phyloP scores from a whole-genome alignment of 2,329 filamentous ascomycete genomes.

The Calonectria pseudoreteaudii region DNA sequence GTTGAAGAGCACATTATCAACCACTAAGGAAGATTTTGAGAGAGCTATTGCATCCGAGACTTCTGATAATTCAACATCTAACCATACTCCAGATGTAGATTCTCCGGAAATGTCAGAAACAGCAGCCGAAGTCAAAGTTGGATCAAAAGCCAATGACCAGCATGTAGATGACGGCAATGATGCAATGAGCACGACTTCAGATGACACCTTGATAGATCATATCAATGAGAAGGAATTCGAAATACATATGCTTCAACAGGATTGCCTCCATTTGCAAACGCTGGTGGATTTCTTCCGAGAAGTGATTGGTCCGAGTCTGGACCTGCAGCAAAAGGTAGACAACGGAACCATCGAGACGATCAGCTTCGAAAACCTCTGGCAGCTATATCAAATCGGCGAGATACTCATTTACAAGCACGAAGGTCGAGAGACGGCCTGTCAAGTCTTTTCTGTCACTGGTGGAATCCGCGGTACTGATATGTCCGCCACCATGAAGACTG shows the following conservation, averaged over 20 bases:
- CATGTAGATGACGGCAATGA: not conserved
- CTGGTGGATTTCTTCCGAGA: not conserved
- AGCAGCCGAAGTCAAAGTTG: not conserved
- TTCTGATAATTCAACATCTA: not conserved
- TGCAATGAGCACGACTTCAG: not conserved
- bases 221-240: not conserved
- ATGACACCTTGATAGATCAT: not conserved
- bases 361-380: not conserved
- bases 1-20: not conserved
- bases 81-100: not conserved
- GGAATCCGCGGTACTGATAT: not conserved
- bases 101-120: not conserved
- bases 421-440: not conserved
- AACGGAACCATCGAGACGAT: not conserved
- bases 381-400: not conserved
- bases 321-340: not conserved
- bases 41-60: not conserved
- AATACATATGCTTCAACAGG: not conserved
- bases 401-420: not conserved
- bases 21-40: not conserved
- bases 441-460: not conserved
- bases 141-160: not conserved
- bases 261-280: not conserved
- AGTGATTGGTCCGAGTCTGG: not conserved
- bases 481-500: not conserved